These are phyloP conservation scores for Hansenula anomala DNA, from an alignment of 1,139 yeast species.

Conservation along the genomic window DNA sequence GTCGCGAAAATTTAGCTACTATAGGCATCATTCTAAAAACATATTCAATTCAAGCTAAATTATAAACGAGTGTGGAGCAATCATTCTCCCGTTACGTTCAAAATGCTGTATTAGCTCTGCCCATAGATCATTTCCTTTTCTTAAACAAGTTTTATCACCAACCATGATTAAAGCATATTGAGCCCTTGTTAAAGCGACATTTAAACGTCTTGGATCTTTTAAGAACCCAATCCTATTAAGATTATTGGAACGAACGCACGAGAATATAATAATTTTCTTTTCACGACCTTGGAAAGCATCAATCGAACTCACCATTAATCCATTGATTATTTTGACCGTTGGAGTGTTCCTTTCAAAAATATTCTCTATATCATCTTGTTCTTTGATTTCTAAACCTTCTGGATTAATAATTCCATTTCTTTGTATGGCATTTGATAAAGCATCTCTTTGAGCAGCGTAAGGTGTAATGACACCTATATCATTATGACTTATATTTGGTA, in stretches of 20 bases:
- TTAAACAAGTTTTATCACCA: conserved; percentile 51
- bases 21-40: no score
- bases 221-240: conserved; percentile 53
- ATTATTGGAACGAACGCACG: conserved; percentile 55
- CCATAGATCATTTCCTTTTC: conserved; percentile 49
- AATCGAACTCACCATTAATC: conserved; percentile 65
- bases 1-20: no score
- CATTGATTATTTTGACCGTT: conserved; percentile 58
- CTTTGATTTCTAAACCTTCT: conserved; percentile 37
- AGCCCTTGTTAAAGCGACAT: conserved; percentile 64
- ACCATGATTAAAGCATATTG: conserved; percentile 49
- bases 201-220: conserved; percentile 50
- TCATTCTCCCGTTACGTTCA: conserved; percentile 19
- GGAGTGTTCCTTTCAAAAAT: conserved; percentile 38
- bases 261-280: conserved; percentile 52
- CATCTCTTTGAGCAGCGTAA: conserved; percentile 67
- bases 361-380: conserved; percentile 55
- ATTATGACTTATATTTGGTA: conserved; percentile 40
- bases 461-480: conserved; percentile 69
- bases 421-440: conserved; percentile 46
- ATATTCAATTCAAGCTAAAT: no score
- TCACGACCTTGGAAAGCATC: conserved; percentile 64
- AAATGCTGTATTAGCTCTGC: conserved; percentile 41
- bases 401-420: conserved; percentile 56
- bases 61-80: no score